phyloP scores from a whole-genome alignment of 2,329 filamentous ascomycete species.

The Penicillium griseofulvum region DNA sequence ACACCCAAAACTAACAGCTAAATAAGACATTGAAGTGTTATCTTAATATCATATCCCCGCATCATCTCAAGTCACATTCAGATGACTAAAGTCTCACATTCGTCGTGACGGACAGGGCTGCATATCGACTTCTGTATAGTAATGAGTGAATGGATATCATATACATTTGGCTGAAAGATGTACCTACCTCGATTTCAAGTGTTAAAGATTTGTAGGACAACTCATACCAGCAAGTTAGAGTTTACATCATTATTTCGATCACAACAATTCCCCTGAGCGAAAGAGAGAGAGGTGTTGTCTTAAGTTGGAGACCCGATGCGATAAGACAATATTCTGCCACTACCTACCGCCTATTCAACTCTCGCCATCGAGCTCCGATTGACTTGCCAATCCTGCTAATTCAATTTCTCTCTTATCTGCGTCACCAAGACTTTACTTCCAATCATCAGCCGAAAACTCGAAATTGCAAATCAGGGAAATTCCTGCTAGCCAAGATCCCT shows the following conservation, averaged over 20 bases:
- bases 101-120: too few relatives aligned
- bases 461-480: background rate
- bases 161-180: background rate
- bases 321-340: slow-evolving; percentile 15
- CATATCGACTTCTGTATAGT: background rate
- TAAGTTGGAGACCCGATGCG: background rate
- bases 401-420: background rate
- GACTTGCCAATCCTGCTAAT: background rate
- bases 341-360: background rate
- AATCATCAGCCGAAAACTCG: background rate
- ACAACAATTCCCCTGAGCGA: background rate
- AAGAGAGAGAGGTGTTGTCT: background rate
- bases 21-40: too few relatives aligned
- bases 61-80: too few relatives aligned
- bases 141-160: background rate
- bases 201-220: background rate
- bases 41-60: too few relatives aligned
- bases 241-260: background rate
- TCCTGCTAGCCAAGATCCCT: background rate
- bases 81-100: too few relatives aligned
- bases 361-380: slow-evolving; percentile 1
- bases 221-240: background rate
- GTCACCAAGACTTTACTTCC: background rate
- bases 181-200: background rate
- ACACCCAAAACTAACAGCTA: too few relatives aligned